Percentiles rank a stretch among this genome's conserved stretches.
phyloP scores from a whole-genome alignment of 192 early-diverging fungal species.

The Powellomyces hirtus region DNA sequence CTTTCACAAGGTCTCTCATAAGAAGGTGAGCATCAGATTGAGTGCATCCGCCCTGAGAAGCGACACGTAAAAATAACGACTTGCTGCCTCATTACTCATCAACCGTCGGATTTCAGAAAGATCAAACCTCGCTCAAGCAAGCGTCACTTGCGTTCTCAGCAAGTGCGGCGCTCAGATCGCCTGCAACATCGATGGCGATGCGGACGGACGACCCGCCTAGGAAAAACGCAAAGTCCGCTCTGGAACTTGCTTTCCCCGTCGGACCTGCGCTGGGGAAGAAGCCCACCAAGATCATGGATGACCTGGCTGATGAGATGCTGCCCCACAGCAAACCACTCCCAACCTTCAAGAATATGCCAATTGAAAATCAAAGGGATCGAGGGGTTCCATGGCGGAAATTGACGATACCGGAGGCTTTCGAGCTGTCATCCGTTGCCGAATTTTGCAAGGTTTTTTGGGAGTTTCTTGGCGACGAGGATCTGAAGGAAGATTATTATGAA shows the following conservation, averaged over 20 bases:
- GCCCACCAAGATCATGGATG: slow-evolving; percentile 5
- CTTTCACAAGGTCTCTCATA: no score
- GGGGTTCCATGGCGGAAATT: background rate
- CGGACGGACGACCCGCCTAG: background rate
- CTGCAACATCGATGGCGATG: background rate
- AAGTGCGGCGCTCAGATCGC: background rate
- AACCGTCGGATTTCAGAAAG: background rate
- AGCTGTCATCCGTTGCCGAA: slow-evolving; percentile 1
- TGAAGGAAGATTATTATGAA: no score
- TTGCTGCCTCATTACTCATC: no score
- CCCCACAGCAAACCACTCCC: slow-evolving; percentile 7
- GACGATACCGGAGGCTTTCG: background rate
- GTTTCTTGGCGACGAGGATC: background rate
- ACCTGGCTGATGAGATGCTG: slow-evolving; percentile 8
- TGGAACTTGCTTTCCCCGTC: background rate
- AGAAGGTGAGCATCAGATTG: no score
- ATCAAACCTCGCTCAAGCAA: background rate
- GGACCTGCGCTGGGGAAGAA: slow-evolving; percentile 7
- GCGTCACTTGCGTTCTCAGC: background rate
- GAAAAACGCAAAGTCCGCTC: background rate
- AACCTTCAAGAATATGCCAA: slow-evolving; percentile 1
- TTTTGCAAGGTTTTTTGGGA: background rate
- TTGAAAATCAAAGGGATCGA: background rate
- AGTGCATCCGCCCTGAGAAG: no score
- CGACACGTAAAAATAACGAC: no score